A percentile compares a stretch with the other conserved stretches of the same genome.
These are phyloP conservation scores for Colletotrichum coccodes DNA, from an alignment of 2,329 filamentous ascomycete species.

Conservation along the genomic window DNA sequence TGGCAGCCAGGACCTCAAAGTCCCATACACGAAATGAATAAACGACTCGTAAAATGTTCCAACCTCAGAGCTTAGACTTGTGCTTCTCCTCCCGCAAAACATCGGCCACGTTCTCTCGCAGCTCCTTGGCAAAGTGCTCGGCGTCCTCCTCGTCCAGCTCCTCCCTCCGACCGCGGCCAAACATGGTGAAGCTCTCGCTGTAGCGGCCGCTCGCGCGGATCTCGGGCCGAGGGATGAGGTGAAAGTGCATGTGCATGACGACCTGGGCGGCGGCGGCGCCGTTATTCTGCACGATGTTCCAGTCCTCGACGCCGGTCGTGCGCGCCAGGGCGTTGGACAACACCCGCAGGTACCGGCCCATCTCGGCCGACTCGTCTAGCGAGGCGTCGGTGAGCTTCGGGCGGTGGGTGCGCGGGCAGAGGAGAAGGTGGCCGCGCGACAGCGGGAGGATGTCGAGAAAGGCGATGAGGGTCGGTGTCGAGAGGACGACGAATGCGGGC, in stretches of 20 bases:
- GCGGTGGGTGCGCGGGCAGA: constrained; percentile 81
- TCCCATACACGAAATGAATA: constrained; percentile 25
- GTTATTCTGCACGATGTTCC: constrained; percentile 98
- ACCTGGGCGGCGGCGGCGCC: constrained; percentile 90
- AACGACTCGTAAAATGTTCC: constrained; percentile 12
- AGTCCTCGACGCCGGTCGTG: constrained; percentile 80
- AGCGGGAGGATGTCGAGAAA: constrained; percentile 96
- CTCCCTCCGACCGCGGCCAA: constrained; percentile 76
- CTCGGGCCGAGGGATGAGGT: constrained; percentile 88
- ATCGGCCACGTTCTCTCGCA: constrained; percentile 60
- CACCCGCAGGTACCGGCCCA: constrained; percentile 76
- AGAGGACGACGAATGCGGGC: constrained; percentile 75
- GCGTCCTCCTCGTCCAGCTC: constrained; percentile 84
- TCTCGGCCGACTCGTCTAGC: constrained; percentile 70
- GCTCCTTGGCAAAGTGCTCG: constrained; percentile 63
- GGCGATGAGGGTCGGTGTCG: constrained; percentile 80
- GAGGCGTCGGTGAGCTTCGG: constrained; percentile 80
- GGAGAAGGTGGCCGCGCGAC: constrained; percentile 82
- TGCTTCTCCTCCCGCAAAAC: constrained; percentile 47
- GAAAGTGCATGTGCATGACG: constrained; percentile 93
- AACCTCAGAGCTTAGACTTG: constrained; percentile 50
- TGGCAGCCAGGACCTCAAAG: constrained; percentile 1
- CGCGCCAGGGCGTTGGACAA: constrained; percentile 77
- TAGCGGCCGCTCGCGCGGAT: constrained; percentile 62
- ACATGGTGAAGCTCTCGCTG: constrained; percentile 82